Conservation (phyloP, 208 protist genomes). For the Leishmania gerbilli region DNA sequence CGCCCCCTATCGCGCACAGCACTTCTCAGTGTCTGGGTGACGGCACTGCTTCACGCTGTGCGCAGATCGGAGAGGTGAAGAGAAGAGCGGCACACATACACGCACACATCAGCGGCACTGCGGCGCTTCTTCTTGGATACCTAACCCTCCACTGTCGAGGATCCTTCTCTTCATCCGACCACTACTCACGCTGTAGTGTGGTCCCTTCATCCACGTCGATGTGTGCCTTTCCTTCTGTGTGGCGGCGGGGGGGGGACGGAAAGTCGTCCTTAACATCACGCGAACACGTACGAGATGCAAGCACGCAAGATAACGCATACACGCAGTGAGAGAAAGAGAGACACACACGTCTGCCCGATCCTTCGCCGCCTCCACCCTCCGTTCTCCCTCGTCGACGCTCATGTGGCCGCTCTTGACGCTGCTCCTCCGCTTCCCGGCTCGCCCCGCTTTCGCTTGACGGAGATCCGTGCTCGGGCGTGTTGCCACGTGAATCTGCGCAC, state of each 20-base stretch:
- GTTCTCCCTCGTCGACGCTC: not conserved
- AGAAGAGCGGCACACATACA: not conserved
- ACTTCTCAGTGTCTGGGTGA: not conserved
- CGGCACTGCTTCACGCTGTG: not conserved
- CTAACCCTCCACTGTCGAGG: not conserved
- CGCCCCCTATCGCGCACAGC: not conserved
- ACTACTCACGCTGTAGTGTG: not conserved
- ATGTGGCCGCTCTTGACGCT: not conserved
- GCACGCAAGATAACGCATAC: not conserved
- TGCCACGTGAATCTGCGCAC: not conserved
- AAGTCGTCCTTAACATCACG: not conserved
- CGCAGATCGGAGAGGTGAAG: not conserved
- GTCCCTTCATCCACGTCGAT: not conserved
- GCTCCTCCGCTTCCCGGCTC: not conserved
- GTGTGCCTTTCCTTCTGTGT: not conserved
- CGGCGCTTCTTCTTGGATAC: too few relatives aligned
- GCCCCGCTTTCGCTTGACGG: not conserved
- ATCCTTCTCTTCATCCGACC: not conserved
- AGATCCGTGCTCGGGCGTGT: not conserved
- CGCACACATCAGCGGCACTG: not conserved
- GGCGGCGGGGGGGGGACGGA: not conserved
- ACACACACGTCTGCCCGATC: not conserved
- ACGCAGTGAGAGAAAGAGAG: not conserved
- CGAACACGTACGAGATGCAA: not conserved
- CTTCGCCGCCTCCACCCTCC: not conserved